Evolutionary conservation across 495 filamentous ascomycete species (phyloP).

Genomic region (Monascus purpureus): DNA sequence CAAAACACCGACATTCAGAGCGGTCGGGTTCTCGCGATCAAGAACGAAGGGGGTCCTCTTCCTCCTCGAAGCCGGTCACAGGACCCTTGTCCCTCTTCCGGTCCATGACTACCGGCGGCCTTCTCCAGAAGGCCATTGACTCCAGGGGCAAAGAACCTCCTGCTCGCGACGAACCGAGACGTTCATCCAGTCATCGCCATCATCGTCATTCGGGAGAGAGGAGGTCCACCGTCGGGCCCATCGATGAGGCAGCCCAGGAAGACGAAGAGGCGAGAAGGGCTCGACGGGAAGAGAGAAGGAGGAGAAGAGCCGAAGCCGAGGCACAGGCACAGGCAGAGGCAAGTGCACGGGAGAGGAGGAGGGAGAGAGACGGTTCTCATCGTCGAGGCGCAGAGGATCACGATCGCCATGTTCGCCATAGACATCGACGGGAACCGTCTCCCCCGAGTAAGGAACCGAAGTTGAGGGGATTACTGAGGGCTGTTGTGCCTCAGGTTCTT

Average conservation of each 20-base stretch:
- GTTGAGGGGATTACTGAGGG: constrained; percentile 23
- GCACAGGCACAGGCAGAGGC: constrained; percentile 1
- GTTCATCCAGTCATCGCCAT: constrained; percentile 10
- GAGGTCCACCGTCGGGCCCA: constrained; percentile 1
- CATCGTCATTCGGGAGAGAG: neutral
- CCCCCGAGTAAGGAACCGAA: constrained; percentile 19
- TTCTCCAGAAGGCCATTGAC: neutral
- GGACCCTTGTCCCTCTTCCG: constrained; percentile 24
- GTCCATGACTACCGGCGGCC: constrained; percentile 24
- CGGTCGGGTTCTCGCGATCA: constrained; percentile 12
- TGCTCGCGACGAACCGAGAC: constrained; percentile 11
- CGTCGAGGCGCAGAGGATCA: constrained; percentile 6
- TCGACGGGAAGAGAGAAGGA: constrained; percentile 7
- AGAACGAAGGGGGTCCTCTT: constrained; percentile 9
- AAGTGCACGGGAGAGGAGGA: constrained; percentile 1
- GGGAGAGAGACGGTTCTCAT: constrained; percentile 2
- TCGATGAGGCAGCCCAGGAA: constrained; percentile 8
- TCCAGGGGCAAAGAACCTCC: too few relatives aligned
- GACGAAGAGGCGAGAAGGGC: constrained; percentile 9
- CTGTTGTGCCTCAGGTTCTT: constrained; percentile 23
- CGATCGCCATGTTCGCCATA: constrained; percentile 11
- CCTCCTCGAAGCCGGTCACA: constrained; percentile 16
- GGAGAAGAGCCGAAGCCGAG: constrained; percentile 2
- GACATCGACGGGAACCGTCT: constrained; percentile 19
- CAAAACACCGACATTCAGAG: constrained; percentile 16